Percentiles rank a stretch among this genome's conserved stretches.
Conservation (phyloP, 768 basidiomycete species). For the Suillus americanus region DNA sequence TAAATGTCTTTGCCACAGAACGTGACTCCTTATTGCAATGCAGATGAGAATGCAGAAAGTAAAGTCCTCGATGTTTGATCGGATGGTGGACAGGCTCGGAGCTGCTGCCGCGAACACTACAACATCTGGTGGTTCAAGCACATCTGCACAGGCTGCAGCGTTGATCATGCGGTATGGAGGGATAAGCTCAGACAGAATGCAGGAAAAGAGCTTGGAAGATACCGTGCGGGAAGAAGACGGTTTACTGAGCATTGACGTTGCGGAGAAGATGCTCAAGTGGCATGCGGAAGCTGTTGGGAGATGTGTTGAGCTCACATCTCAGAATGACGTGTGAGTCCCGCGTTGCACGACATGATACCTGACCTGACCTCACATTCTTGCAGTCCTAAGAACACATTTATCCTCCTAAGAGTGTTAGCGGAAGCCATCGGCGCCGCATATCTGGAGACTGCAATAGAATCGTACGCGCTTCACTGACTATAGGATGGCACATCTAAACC, state of each 20-base stretch:
- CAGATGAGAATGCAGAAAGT: constrained; percentile 63
- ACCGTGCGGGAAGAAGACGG: constrained; percentile 82
- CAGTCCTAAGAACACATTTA: constrained; percentile 88
- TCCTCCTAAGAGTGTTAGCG: constrained; percentile 78
- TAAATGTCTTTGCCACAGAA: constrained; percentile 2
- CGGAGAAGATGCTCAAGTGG: constrained; percentile 94
- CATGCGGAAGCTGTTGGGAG: constrained; percentile 96
- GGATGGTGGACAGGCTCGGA: constrained; percentile 84
- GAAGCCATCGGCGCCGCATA: constrained; percentile 84
- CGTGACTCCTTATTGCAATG: constrained; percentile 8
- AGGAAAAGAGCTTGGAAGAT: constrained; percentile 63
- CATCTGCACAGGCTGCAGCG: constrained; percentile 83
- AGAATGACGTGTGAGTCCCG: constrained; percentile 75
- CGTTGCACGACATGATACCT: neutral
- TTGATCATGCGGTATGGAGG: constrained; percentile 89
- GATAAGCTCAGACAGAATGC: constrained; percentile 53
- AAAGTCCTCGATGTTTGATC: constrained; percentile 83
- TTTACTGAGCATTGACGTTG: constrained; percentile 65
- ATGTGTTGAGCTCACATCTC: constrained; percentile 84
- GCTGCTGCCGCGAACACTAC: constrained; percentile 70
- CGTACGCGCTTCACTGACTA: constrained; percentile 50
- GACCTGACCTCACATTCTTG: constrained; percentile 6
- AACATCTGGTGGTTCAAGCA: constrained; percentile 56
- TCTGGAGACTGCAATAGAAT: constrained; percentile 89
- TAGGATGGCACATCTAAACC: constrained; percentile 3